Evolutionary conservation across 106 monocot genomes (phyloP).

Genomic region (Acanthochlamys bracteata): DNA sequence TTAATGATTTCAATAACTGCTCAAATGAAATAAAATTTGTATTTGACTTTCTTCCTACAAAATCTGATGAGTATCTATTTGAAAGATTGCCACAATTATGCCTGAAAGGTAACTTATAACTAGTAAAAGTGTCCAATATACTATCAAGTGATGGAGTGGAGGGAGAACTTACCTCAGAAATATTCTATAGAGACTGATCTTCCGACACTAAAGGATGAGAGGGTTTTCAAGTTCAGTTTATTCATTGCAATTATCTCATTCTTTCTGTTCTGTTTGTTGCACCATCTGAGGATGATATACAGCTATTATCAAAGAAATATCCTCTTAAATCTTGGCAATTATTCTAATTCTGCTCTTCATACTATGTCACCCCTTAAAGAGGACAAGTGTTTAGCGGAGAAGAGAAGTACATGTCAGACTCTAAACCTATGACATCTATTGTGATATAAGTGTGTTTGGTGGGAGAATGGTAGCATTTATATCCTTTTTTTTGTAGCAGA

Average conservation of each 20-base stretch:
- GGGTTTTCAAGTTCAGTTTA: too few species aligned
- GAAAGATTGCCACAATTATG: neutral
- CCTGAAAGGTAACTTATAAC: neutral
- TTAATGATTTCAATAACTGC: neutral
- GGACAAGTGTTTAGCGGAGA: too few species aligned
- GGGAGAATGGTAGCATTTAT: conserved; percentile 8
- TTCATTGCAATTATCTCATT: neutral
- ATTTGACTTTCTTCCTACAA: neutral
- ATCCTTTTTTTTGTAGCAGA: neutral
- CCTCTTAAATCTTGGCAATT: neutral
- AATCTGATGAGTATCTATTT: neutral
- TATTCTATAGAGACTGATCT: too few species aligned
- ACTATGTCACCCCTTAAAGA: too few species aligned
- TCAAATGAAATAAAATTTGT: neutral
- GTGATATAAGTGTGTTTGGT: neutral
- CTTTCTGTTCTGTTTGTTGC: neutral
- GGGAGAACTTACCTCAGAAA: too few species aligned
- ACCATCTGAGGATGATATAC: neutral
- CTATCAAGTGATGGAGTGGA: too few species aligned
- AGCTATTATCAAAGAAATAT: neutral
- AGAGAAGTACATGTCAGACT: neutral
- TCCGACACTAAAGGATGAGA: neutral
- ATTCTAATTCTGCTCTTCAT: too few species aligned
- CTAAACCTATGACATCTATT: neutral
- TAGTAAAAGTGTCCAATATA: neutral